A percentile compares a stretch with the other conserved stretches of the same genome.
phyloP scores from a whole-genome alignment of 176 grass and related monocot genomes.

The Hyparrhenia diplandra region DNA sequence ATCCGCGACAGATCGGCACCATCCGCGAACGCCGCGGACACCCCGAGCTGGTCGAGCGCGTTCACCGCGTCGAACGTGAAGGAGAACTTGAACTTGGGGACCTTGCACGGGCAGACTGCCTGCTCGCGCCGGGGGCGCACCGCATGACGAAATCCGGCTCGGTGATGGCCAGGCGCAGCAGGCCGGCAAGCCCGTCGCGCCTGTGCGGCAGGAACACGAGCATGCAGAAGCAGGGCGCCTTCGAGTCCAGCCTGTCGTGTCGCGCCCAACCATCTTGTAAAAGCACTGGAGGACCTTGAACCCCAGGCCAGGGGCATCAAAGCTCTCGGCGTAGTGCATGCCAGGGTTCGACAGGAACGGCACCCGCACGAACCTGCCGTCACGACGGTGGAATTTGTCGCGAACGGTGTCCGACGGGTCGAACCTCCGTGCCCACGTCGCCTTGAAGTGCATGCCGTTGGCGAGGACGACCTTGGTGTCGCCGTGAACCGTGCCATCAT shows the following conservation, averaged over 20 bases:
- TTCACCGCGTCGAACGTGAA: background rate
- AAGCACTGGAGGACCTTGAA: too few relatives aligned
- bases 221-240: conserved; percentile 25
- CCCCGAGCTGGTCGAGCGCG: background rate
- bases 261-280: too few relatives aligned
- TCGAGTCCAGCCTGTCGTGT: background rate
- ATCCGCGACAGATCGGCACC: conserved; percentile 17
- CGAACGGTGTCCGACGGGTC: background rate
- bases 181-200: background rate
- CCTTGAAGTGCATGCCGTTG: conserved; percentile 36
- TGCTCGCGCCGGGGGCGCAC: conserved; percentile 1
- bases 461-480: conserved; percentile 14
- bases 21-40: background rate
- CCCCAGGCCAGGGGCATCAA: too few relatives aligned
- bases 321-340: too few relatives aligned
- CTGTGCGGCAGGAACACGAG: conserved; percentile 22
- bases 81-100: conserved; percentile 27
- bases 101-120: background rate
- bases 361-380: background rate
- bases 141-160: conserved; percentile 23
- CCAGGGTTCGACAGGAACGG: conserved; percentile 15
- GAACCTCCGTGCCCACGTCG: conserved; percentile 2
- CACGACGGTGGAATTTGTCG: background rate
- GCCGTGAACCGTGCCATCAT: background rate
- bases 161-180: conserved; percentile 15